Base-by-base conservation (phyloP, 495 filamentous ascomycete species). In the Annulohypoxylon bovei region DNA sequence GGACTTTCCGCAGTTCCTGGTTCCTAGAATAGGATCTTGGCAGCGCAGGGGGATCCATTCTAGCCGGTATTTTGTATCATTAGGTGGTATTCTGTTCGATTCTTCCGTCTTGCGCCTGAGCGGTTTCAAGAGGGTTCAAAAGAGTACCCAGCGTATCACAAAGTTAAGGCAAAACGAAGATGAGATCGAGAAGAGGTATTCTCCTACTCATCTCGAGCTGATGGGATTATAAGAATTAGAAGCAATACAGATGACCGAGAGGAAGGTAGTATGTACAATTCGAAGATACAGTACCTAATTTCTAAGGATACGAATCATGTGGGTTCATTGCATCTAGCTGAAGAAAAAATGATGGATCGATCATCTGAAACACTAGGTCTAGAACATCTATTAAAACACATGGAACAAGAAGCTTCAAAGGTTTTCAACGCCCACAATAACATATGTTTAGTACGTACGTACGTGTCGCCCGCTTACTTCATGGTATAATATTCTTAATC, bases 1-100 rank as follows among this genome's bases (percentile, higher is more conserved):
- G 62, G 28, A 57, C 16, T 56, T 65, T 61, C 42, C n/a, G 44
- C 28, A 47, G 42, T 62, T 70, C 71, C 44, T 56, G 47, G 42
- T 63, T 70, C 71, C 44, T 56, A 73, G 39, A 70, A 69, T 73
- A 67, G 50, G 57, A 73, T 11, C 71, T 67, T 73, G 71, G 71
- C 62, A 30, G 23, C 59, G 53, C 70, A 73, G 62, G 71, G 71
- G 67, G 55, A 59, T 60, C 37, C 11, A 62, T 35, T 42, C 47
- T 70, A 32, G 50, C 54, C 58, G 23, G 12, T 30, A 25, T 56
- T 60, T 20, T 62, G 70, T 70, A 62, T 65, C 66, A 70, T 69
- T 25, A 39, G 50, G 70, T 73, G 30, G 60, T 40, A 69, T 69
- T 62, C 28, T 54, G 37, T 33, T 4, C 5, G 12, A 53, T 53